Evolutionary conservation across 2,329 filamentous ascomycete genomes (phyloP).

Genomic region (Pleurostoma richardsiae): DNA sequence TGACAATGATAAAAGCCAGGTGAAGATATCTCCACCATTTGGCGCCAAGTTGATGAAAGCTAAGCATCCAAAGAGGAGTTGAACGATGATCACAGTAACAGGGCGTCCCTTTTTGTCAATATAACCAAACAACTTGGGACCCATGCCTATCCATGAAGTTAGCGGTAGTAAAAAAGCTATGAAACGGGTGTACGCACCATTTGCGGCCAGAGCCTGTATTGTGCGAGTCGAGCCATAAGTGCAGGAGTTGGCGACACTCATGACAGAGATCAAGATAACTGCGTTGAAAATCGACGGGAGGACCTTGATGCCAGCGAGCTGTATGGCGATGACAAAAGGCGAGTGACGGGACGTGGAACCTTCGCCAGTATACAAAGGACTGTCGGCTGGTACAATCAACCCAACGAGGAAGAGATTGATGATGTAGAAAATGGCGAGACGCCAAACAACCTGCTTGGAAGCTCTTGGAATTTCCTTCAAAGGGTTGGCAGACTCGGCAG

Average conservation of each 20-base stretch:
- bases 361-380: conserved; percentile 21
- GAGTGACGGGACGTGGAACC: conserved; percentile 26
- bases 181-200: conserved; percentile 13
- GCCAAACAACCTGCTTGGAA: conserved; percentile 43
- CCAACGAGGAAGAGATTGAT: conserved; percentile 37
- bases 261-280: conserved; percentile 36
- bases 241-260: conserved; percentile 37
- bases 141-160: conserved; percentile 22
- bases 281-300: conserved; percentile 43
- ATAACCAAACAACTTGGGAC: conserved; percentile 47
- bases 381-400: conserved; percentile 31
- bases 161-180: background rate
- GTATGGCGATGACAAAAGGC: conserved; percentile 40
- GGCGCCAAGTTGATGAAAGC: too few species aligned
- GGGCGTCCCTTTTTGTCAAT: conserved; percentile 54
- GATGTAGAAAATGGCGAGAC: conserved; percentile 41
- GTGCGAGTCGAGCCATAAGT: conserved; percentile 38
- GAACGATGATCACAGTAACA: conserved; percentile 40
- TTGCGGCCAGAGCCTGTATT: conserved; percentile 33
- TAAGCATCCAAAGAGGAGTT: conserved; percentile 7
- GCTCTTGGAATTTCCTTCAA: conserved; percentile 13
- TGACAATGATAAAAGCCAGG: too few species aligned
- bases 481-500: too few species aligned
- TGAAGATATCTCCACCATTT: too few species aligned
- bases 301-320: conserved; percentile 35